Percentiles rank a stretch among this genome's conserved stretches.
phyloP scores from a whole-genome alignment of 2,329 filamentous ascomycete species.

The Pseudogymnoascus sp. region DNA sequence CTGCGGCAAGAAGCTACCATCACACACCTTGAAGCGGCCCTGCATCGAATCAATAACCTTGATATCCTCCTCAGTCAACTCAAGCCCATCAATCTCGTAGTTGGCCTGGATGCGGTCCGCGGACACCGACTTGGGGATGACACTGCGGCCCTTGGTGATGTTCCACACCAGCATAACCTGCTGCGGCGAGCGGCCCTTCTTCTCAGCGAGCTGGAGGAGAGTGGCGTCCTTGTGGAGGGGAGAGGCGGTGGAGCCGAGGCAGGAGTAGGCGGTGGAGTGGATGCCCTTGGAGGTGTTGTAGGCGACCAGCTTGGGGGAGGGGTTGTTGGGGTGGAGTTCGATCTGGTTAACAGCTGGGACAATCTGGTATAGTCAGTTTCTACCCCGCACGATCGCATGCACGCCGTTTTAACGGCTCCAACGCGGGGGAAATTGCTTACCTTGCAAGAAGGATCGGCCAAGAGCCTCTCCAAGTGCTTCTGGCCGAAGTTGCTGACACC shows the following conservation, averaged over 20 bases:
- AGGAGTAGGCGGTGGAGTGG: slow-evolving; percentile 66
- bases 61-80: slow-evolving; percentile 4
- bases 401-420: background rate
- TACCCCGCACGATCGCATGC: background rate
- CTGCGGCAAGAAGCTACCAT: background rate
- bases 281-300: slow-evolving; percentile 68
- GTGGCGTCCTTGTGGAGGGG: slow-evolving; percentile 59
- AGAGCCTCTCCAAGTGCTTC: slow-evolving; percentile 67
- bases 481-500: slow-evolving; percentile 83
- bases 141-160: slow-evolving; percentile 68
- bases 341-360: slow-evolving; percentile 70
- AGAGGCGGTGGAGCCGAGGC: slow-evolving; percentile 62
- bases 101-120: slow-evolving; percentile 66
- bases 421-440: slow-evolving; percentile 28
- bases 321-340: slow-evolving; percentile 73
- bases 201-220: slow-evolving; percentile 52
- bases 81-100: slow-evolving; percentile 39
- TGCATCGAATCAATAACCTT: slow-evolving; percentile 3
- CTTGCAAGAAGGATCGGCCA: slow-evolving; percentile 56
- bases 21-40: slow-evolving; percentile 1
- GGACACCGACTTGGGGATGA: slow-evolving; percentile 79
- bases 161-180: slow-evolving; percentile 77
- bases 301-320: slow-evolving; percentile 67
- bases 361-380: slow-evolving; percentile 30
- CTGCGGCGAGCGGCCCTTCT: slow-evolving; percentile 60